Base-by-base conservation (phyloP, 2,329 filamentous ascomycete species). In the Fusarium pseudocircinatum region DNA sequence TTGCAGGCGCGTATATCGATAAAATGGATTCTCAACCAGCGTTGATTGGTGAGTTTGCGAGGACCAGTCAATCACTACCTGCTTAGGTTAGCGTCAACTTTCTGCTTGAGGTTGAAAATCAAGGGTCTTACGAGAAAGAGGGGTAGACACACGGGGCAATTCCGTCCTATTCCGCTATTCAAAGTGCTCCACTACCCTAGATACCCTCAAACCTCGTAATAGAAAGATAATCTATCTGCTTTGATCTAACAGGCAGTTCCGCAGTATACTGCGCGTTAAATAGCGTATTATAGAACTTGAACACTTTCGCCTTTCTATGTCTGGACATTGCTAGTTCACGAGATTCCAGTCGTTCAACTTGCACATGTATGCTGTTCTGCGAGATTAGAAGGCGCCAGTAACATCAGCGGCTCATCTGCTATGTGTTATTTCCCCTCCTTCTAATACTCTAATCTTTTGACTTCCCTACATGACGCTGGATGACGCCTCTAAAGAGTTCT, bases 91-190 rank as follows among this genome's bases (percentile, higher is more conserved):
- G 47, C 6, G 1, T 14, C 2, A 6, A 1, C 16, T 56, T 68
- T 18, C 49, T 50, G 56, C 43, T 46, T 68, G 18, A 16, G 18
- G 26, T 62, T 43, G 56, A 56, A 60, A 68, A 62, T 24, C 32
- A 20, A 36, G n/a, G 37, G 28, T 16, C 12, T 22, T 28, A 28
- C 3, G 12, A 14, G 12, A 28, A 24, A 26, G 39, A 36, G n/a
- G 39, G 28, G 28, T 12, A 20, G 16, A 44, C 2, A 34, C 13
- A 12, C 18, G 53, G 53, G 13, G 43, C 2, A 26, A 14, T 57
- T 57, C 53, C 53, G 53, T 15, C 6, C 7, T 8, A 20, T 56
- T 56, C 53, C 39, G 44, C 20, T 30, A n/a, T 47, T 15, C 10
- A 28, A 30, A 30, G 26, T 30, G 20, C 11, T n/a, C 9, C 10